Evolutionary conservation across 2,329 filamentous ascomycete species (phyloP), one percentile per base, ranked within the genome.

Genomic region (Fusarium xylarioides): DNA sequence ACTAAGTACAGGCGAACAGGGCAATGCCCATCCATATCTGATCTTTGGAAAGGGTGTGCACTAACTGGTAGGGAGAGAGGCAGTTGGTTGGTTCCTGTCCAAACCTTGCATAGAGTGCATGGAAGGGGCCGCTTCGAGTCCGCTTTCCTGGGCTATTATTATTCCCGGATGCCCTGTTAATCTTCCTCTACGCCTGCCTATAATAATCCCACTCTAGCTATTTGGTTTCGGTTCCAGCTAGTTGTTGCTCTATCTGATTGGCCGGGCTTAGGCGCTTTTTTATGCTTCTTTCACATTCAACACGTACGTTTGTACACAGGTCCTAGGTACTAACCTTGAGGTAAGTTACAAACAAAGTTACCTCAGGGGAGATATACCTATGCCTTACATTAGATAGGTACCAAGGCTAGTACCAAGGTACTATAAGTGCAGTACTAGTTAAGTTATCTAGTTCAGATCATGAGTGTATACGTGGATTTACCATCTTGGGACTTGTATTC

Each of bases 81-180:
- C 18, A 52, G 40, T 47, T 56, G 66, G 54, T 47, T 63, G 46
- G 68, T 64, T 66, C 54, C 61, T 69, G 69, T 58, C 60, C 23
- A 62, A 66, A 56, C 56, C 56, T 54, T 60, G 70, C 62, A 44
- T 66, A 38, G 28, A 57, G 21, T 50, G 42, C 58, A 57, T 60
- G 53, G 56, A 66, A 73, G 70, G 70, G 61, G 54, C 63, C 43
- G 55, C 56, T 38, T 57, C 35, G 47, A 59, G 67, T 47, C 61
- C 57, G 66, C 58, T 66, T 73, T 58, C 65, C 50, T 53, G 47
- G 49, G 26, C 53, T 59, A 55, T 44, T 74, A 75, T 76, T 74
- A 75, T 76, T 74, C 65, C 74, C 64, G 64, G 62, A 37, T 53
- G 16, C 37, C 30, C 6, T 56, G 53, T 37, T 66, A 67, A 57